A percentile compares a stretch with the other conserved stretches of the same genome.
Conservation (phyloP, 2,329 filamentous ascomycete genomes). For the Trichoderma sp. region DNA sequence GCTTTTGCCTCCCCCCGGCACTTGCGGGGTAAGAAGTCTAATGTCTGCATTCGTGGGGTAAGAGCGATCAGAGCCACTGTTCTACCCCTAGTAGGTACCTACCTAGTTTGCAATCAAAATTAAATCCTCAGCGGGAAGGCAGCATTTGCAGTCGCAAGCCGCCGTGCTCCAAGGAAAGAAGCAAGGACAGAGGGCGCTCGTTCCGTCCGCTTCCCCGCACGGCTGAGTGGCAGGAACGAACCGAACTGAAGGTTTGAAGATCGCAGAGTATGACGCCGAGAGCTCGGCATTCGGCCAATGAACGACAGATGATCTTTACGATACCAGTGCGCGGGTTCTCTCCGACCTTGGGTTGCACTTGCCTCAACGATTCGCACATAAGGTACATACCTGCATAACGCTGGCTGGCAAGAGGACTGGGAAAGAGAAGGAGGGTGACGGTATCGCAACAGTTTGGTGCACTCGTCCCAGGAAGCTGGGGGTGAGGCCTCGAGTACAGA, state of each 20-base stretch:
- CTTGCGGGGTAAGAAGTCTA: constrained; percentile 23
- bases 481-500: too few species aligned
- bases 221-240: constrained; percentile 7
- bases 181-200: not conserved
- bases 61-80: not conserved
- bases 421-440: too few species aligned
- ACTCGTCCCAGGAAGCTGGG: too few species aligned
- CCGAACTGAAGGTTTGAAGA: not conserved
- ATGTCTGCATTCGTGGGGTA: not conserved
- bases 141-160: not conserved
- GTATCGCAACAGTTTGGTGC: too few species aligned
- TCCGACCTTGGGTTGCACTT: not conserved
- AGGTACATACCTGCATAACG: too few species aligned
- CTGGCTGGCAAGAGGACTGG: not conserved
- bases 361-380: not conserved
- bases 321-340: not conserved
- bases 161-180: not conserved
- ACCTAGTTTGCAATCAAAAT: too few species aligned
- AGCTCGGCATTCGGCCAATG: constrained; percentile 16
- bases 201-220: constrained; percentile 12
- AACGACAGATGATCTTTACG: not conserved
- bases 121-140: too few species aligned
- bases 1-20: constrained; percentile 17
- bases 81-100: too few species aligned
- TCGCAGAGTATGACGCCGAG: not conserved